Evolutionary conservation across 805 yeast species (phyloP), one percentile per base, ranked within the genome.

Genomic region (Tetrapisispora phaffii): DNA sequence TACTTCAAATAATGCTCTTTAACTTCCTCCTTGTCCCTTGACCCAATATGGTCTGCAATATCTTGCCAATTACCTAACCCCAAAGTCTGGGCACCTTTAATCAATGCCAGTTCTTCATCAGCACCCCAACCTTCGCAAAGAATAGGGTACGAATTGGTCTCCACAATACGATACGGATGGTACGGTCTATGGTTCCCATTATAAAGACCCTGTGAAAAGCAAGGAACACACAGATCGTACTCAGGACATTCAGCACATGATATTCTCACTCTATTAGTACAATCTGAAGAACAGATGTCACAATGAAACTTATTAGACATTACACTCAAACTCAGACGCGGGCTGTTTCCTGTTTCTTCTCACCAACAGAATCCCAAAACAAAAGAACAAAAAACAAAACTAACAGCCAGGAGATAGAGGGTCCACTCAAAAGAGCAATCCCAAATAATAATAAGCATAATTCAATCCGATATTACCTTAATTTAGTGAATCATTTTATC

Each of bases 21-120:
- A 19, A 88, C 96, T 62, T 94, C 98, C 48, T 88, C 96, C 60
- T 85, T 87, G 12, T 87, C 78, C 49, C 97, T 66, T 34, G 89
- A 86, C 12, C 97, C 97, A 45, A 94, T 85, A 59, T 86, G 95
- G 59, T 93, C 97, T 10, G 96, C 83, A n/a, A 94, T 78, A 62
- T 93, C 98, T 58, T 86, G 95, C 98, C 98, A 93, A 62, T 89
- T 88, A 2, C 99, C 99, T 45, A 93, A 63, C 0, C 99, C 98
- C 38, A 77, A 74, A 9, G 85, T 82, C 63, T 93, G 96, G 37
- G 95, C 82, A 8, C 97, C 97, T 62, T 88, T 95, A 13, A 94
- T 76, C 47, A 93, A 69, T 28, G 86, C 71, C 46, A 89, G 60
- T 65, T 93, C 99, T 63, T 93, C 99, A 67, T 93, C 98, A 1